Conservation (phyloP, 1,139 yeast genomes). For the Candida sp. region DNA sequence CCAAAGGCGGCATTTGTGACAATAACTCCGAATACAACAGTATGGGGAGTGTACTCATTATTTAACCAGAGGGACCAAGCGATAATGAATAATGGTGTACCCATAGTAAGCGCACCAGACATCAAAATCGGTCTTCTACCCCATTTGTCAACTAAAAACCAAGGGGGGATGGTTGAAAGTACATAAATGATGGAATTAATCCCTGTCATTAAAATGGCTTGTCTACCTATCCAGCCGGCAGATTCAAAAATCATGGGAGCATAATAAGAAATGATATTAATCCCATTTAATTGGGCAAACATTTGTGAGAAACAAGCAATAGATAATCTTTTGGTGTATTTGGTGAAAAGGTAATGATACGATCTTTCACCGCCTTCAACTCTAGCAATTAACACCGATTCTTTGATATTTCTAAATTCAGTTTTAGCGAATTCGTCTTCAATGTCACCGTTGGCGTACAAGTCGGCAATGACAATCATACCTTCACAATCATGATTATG, state of each 20-base stretch:
- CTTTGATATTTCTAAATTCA: constrained; percentile 46
- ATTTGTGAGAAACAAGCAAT: constrained; percentile 90
- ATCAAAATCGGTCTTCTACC: constrained; percentile 82
- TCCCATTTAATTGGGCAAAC: constrained; percentile 93
- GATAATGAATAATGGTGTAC: constrained; percentile 59
- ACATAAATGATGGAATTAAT: constrained; percentile 76
- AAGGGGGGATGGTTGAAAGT: constrained; percentile 78
- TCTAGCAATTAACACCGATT: constrained; percentile 53
- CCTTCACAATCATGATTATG: constrained; percentile 91
- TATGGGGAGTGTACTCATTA: constrained; percentile 58
- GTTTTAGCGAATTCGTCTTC: constrained; percentile 64
- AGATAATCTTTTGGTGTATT: constrained; percentile 72
- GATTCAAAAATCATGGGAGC: constrained; percentile 93
- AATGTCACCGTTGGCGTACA: constrained; percentile 45
- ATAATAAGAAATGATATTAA: constrained; percentile 87
- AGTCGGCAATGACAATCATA: constrained; percentile 44
- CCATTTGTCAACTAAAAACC: constrained; percentile 90
- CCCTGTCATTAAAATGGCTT: constrained; percentile 93
- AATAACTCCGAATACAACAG: constrained; percentile 75
- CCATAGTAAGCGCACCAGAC: constrained; percentile 80
- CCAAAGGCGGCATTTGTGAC: constrained; percentile 86
- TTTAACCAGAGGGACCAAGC: constrained; percentile 64
- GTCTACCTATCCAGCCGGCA: constrained; percentile 92
- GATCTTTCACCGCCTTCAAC: constrained; percentile 71
- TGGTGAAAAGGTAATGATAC: constrained; percentile 59